phyloP scores from a whole-genome alignment of 2,329 filamentous ascomycete species.

The Rachicladosporium sp. region DNA sequence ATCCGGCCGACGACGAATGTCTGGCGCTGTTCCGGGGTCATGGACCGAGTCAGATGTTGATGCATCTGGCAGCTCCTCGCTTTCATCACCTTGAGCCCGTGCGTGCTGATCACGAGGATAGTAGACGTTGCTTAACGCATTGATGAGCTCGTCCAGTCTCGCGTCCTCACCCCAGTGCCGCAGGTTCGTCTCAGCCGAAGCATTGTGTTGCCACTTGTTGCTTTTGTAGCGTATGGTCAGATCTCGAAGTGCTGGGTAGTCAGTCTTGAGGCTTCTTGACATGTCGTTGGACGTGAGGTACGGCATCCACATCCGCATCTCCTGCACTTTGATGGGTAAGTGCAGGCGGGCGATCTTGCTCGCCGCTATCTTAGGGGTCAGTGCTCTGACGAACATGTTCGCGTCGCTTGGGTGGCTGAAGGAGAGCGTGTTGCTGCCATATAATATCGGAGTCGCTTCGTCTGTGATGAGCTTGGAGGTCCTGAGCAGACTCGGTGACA shows the following conservation, averaged over 20 bases:
- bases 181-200: constrained; percentile 17
- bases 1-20: background rate
- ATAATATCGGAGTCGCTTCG: constrained; percentile 23
- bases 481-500: constrained; percentile 21
- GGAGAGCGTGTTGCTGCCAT: constrained; percentile 21
- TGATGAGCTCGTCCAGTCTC: constrained; percentile 18
- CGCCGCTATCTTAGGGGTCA: constrained; percentile 12
- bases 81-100: background rate
- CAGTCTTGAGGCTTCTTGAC: constrained; percentile 19
- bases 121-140: constrained; percentile 17
- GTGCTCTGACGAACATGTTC: constrained; percentile 27
- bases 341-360: constrained; percentile 15
- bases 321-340: constrained; percentile 21
- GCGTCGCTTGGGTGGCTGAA: constrained; percentile 27
- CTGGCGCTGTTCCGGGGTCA: background rate
- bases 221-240: constrained; percentile 21
- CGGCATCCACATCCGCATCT: constrained; percentile 25
- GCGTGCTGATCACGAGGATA: constrained; percentile 4
- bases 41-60: background rate
- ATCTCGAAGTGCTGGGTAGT: constrained; percentile 20
- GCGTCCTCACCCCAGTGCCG: constrained; percentile 17
- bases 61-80: constrained; percentile 1
- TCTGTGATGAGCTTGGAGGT: constrained; percentile 20
- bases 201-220: constrained; percentile 19
- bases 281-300: constrained; percentile 22